Evolutionary conservation across 306 rosid species (phyloP).

Genomic region (Rosa rugosa): DNA sequence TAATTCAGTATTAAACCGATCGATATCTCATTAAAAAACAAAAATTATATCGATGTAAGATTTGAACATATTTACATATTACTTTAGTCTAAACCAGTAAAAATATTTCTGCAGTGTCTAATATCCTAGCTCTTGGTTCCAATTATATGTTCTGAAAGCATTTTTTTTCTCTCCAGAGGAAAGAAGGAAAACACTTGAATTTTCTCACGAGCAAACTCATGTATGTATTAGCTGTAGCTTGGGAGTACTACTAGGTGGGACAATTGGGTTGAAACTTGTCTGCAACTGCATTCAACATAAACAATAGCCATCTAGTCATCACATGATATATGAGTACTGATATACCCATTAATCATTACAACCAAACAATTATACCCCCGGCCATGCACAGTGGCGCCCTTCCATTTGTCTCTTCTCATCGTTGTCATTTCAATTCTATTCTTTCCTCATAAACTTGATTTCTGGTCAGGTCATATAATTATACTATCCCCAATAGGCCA

Average conservation of each 20-base stretch:
- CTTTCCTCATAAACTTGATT: not conserved
- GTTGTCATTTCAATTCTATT: not conserved
- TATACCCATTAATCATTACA: constrained; percentile 10
- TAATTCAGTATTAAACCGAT: too few relatives aligned
- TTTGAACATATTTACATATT: too few relatives aligned
- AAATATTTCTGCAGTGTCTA: too few relatives aligned
- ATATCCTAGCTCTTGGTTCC: not conserved
- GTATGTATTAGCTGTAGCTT: not conserved
- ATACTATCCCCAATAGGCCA: not conserved
- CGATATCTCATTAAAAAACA: too few relatives aligned
- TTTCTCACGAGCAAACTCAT: not conserved
- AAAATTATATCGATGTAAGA: not conserved
- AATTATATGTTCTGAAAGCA: not conserved
- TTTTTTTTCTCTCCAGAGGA: not conserved
- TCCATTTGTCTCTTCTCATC: constrained; percentile 13
- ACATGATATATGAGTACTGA: constrained; percentile 17
- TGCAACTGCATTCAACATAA: constrained; percentile 9
- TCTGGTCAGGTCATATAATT: not conserved
- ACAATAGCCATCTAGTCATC: constrained; percentile 19
- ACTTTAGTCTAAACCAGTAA: not conserved
- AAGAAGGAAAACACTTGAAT: not conserved
- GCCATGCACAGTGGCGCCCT: constrained; percentile 4
- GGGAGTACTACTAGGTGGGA: not conserved
- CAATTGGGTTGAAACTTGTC: constrained; percentile 3
- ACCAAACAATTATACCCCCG: constrained; percentile 17